Conservation (phyloP, 495 filamentous ascomycete genomes). For the Talaromyces stipitatus region DNA sequence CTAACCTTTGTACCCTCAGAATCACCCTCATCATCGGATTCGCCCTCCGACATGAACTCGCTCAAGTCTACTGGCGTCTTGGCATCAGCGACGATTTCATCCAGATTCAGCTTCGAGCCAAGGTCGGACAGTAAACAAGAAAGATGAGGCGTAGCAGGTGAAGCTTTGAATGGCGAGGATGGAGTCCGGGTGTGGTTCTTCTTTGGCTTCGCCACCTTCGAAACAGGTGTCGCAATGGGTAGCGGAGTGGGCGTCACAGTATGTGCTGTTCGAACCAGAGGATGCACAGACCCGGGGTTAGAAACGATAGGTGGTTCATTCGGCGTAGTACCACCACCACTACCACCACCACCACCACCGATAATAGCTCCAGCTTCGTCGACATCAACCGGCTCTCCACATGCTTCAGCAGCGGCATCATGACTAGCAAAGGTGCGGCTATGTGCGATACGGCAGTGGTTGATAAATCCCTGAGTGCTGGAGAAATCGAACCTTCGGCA, state of each 20-base stretch:
- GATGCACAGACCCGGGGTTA: conserved; percentile 54
- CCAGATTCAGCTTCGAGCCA: conserved; percentile 57
- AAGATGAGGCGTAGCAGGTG: conserved; percentile 66
- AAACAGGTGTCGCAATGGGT: conserved; percentile 14
- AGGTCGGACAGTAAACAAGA: conserved; percentile 60
- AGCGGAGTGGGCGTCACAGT: conserved; percentile 38
- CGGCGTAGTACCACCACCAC: conserved; percentile 37
- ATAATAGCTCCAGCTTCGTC: conserved; percentile 51
- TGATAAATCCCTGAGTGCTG: conserved; percentile 95
- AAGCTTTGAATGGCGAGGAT: conserved; percentile 44
- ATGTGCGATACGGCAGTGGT: conserved; percentile 95
- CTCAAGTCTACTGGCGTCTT: conserved; percentile 20
- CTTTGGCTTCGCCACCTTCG: neutral
- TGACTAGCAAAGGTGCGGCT: conserved; percentile 86
- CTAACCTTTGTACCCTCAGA: conserved; percentile 10
- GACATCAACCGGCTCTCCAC: conserved; percentile 72
- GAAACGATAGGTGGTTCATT: conserved; percentile 24
- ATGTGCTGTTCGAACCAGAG: conserved; percentile 55
- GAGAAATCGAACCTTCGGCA: conserved; percentile 86
- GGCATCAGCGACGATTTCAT: conserved; percentile 37
- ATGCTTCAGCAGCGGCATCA: conserved; percentile 85
- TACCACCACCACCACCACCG: too few relatives aligned
- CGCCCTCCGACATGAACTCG: conserved; percentile 20
- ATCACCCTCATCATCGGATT: conserved; percentile 18
- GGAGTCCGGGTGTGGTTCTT: neutral